Percentiles rank a stretch among this genome's conserved stretches.
phyloP scores from a whole-genome alignment of 2,329 filamentous ascomycete species.

The Venturia aucupariae region DNA sequence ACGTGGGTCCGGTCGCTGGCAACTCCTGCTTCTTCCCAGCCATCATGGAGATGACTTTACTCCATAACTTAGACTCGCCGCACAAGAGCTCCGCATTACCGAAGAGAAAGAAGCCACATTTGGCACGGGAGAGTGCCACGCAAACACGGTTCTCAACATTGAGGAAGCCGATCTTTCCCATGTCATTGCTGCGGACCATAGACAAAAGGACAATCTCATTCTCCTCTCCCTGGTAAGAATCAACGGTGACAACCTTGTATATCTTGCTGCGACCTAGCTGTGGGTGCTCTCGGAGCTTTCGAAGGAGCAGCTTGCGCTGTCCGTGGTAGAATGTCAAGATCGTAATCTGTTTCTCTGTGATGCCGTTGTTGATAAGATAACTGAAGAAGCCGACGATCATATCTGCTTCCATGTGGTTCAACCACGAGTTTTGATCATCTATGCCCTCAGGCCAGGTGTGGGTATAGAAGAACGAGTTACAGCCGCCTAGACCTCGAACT shows the following conservation, averaged over 20 bases:
- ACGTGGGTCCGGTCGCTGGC: constrained; percentile 18
- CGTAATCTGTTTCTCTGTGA: constrained; percentile 55
- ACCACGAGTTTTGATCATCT: constrained; percentile 55
- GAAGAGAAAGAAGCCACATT: constrained; percentile 74
- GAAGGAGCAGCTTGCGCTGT: constrained; percentile 58
- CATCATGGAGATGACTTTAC: constrained; percentile 40
- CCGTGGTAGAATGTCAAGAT: constrained; percentile 83
- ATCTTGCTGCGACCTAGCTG: constrained; percentile 20
- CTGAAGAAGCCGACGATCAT: constrained; percentile 67
- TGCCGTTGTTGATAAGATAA: constrained; percentile 62
- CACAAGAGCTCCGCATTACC: constrained; percentile 57
- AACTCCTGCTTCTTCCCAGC: constrained; percentile 25
- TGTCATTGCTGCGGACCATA: constrained; percentile 60
- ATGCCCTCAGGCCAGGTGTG: constrained; percentile 57
- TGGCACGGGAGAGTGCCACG: constrained; percentile 60
- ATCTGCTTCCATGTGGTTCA: constrained; percentile 61
- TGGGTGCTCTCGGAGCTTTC: constrained; percentile 31
- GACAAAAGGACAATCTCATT: constrained; percentile 78
- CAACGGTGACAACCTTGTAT: constrained; percentile 67
- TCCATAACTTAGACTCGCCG: constrained; percentile 41
- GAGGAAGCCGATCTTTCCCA: constrained; percentile 61
- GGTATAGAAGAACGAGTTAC: constrained; percentile 52
- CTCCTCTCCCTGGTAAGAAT: constrained; percentile 86
- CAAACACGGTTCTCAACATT: constrained; percentile 54
- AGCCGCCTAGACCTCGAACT: constrained; percentile 54